These are phyloP conservation scores for Hibiscus trionum DNA, from an alignment of 345 rosid genomes.

Conservation along the genomic window DNA sequence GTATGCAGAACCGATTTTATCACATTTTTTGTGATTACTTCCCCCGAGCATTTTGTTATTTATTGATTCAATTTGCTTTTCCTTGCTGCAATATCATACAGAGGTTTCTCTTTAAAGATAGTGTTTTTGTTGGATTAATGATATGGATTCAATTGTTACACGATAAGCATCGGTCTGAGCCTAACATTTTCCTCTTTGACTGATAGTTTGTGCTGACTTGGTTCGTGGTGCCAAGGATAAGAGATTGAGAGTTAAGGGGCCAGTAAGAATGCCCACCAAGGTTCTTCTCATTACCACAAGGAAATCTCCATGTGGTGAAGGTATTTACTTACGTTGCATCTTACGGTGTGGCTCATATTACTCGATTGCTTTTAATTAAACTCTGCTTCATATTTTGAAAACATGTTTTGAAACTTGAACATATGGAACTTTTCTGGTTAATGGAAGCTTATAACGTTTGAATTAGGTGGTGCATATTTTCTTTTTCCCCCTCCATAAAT, in stretches of 20 bases:
- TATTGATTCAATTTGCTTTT: background rate
- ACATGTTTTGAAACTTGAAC: background rate
- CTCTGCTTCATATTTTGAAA: background rate
- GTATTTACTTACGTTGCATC: conserved; percentile 14
- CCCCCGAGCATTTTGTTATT: background rate
- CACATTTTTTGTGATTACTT: background rate
- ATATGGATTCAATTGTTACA: background rate
- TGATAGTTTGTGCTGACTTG: conserved; percentile 45
- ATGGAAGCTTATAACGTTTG: too few species aligned
- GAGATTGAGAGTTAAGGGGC: conserved; percentile 51
- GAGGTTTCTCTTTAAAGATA: background rate
- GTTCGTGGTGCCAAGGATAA: conserved; percentile 55
- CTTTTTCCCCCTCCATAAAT: background rate
- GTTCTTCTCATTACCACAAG: conserved; percentile 53
- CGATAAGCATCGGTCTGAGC: background rate
- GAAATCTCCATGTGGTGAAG: conserved; percentile 63
- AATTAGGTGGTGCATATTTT: background rate
- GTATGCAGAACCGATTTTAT: background rate
- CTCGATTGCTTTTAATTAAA: background rate
- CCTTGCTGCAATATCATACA: background rate
- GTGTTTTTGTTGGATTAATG: background rate
- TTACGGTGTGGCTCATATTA: background rate
- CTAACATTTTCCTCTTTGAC: conserved; percentile 1
- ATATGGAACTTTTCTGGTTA: background rate
- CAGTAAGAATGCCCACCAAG: conserved; percentile 56